Conservation (phyloP, 2,329 filamentous ascomycete species). For the Metarhizium sp. region DNA sequence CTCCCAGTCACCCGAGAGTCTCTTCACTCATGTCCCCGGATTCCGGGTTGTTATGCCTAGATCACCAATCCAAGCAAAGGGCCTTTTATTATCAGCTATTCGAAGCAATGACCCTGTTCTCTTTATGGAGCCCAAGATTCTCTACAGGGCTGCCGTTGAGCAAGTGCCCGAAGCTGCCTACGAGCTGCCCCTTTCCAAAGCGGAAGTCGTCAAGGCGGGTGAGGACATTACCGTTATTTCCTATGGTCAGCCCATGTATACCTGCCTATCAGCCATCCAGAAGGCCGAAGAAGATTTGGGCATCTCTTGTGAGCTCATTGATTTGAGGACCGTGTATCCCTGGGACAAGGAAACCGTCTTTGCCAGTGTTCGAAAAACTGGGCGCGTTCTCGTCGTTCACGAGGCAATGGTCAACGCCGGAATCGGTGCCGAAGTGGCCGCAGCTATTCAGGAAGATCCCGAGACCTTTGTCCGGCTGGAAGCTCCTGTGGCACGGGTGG, state of each 20-base stretch:
- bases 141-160: conserved; percentile 86
- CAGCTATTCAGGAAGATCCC: conserved; percentile 70
- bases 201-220: conserved; percentile 73
- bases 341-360: conserved; percentile 81
- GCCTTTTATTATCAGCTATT: conserved; percentile 68
- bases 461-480: conserved; percentile 74
- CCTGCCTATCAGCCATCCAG: conserved; percentile 67
- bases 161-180: conserved; percentile 78
- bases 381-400: conserved; percentile 78
- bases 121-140: conserved; percentile 89
- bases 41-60: conserved; percentile 78
- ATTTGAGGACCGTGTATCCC: conserved; percentile 79
- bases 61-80: conserved; percentile 82
- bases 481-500: conserved; percentile 74
- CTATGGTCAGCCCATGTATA: conserved; percentile 84
- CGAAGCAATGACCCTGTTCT: conserved; percentile 78
- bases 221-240: conserved; percentile 76
- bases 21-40: conserved; percentile 84
- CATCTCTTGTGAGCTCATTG: conserved; percentile 72
- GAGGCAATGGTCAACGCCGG: conserved; percentile 89
- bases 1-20: conserved; percentile 77
- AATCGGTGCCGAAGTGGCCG: conserved; percentile 80
- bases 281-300: conserved; percentile 68
- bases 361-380: conserved; percentile 78
- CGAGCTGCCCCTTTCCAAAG: conserved; percentile 75